Base-by-base conservation (phyloP, 768 basidiomycete species). In the Mycena vulgaris region DNA sequence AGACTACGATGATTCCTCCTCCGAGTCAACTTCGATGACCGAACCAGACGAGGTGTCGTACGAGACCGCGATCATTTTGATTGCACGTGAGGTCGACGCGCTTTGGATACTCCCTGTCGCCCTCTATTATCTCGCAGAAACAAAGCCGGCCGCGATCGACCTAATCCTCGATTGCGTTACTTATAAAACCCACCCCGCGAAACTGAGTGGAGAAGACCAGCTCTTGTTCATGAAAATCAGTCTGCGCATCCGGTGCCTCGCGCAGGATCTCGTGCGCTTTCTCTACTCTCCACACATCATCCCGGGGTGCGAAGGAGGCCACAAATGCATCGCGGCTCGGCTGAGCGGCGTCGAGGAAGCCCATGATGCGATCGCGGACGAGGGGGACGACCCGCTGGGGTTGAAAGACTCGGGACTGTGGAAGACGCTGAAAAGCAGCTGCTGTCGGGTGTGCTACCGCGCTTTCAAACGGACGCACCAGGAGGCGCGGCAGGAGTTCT, bases 61-160 rank as follows among this genome's bases (percentile, higher is more conserved):
- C 14, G 6, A 33, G 31, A 33, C 45, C 23, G 27, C 31, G 35
- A 23, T 56, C 33, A 25, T 73, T 33, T 52, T 64, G 45, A 58
- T 63, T n/a, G 52, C 62, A 9, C 74, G 59, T 19, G 39, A 62
- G 53, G 59, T 78, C 65, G n/a, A 45, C 16, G 68, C 53, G n/a
- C 28, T 76, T 61, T 76, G 66, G 67, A 6, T 64, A 19, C 35
- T 64, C 14, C 49, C 74, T 21, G 19, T 13, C 0, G 66, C 47
- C 1, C 68, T 68, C 27, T 66, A 66, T 47, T 7, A 6, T 9
- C 31, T 70, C 2, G 31, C 63, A 17, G 4, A 25, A 8, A 40
- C 11, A 8, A 21, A 40, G n/a, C n/a, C 40, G 0, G 21, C 11
- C 3, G 13, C 1, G 33, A 49, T 45, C 21, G 5, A 45, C 3